Conservation (phyloP, 1,284 basidiomycete species). For the Thelephora terrestris region DNA sequence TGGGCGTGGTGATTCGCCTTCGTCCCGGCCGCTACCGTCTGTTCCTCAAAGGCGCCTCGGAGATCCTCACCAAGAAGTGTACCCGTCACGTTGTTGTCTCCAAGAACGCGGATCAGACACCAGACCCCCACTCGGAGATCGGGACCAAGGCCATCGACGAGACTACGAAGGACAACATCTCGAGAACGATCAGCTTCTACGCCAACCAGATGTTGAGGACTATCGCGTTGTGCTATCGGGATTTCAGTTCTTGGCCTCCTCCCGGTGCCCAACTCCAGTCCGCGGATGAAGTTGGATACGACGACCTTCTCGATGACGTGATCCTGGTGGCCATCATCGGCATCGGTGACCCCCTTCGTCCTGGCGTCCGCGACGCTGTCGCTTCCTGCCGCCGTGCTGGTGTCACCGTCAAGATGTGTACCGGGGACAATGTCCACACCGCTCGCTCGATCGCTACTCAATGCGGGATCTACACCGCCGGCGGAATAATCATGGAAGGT, state of each 20-base stretch:
- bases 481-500: slow-evolving; percentile 96
- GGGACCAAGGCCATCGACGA: slow-evolving; percentile 54
- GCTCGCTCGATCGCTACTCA: slow-evolving; percentile 91
- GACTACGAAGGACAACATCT: slow-evolving; percentile 68
- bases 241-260: slow-evolving; percentile 86
- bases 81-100: slow-evolving; percentile 61
- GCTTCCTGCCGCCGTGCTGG: slow-evolving; percentile 80
- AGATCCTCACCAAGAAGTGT: slow-evolving; percentile 74
- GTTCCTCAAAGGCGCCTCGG: slow-evolving; percentile 90
- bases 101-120: slow-evolving; percentile 23
- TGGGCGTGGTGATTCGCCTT: slow-evolving; percentile 82
- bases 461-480: slow-evolving; percentile 88
- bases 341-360: slow-evolving; percentile 93
- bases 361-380: slow-evolving; percentile 85
- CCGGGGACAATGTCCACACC: slow-evolving; percentile 94
- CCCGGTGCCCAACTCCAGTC: slow-evolving; percentile 30
- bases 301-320: slow-evolving; percentile 61
- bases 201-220: slow-evolving; percentile 93
- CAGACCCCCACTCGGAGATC: slow-evolving; percentile 28
- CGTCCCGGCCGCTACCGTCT: slow-evolving; percentile 42
- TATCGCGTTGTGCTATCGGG: slow-evolving; percentile 87
- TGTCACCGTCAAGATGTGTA: slow-evolving; percentile 98
- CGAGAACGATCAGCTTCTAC: slow-evolving; percentile 90
- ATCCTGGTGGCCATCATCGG: slow-evolving; percentile 85
- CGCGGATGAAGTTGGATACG: slow-evolving; percentile 61